phyloP scores from a whole-genome alignment of 495 filamentous ascomycete species.

The Xylaria cubensis region DNA sequence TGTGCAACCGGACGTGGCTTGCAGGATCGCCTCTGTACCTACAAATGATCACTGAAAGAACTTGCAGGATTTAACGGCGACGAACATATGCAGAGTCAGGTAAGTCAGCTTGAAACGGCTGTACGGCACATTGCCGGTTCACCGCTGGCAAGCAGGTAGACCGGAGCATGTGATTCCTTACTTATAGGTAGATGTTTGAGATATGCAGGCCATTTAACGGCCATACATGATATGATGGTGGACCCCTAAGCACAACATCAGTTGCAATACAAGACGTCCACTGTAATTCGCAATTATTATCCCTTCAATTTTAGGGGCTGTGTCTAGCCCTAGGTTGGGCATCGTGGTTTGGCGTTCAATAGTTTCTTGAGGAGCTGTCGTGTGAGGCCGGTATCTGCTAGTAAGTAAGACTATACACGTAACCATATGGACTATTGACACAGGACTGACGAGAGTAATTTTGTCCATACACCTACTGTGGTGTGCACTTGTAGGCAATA shows the following conservation, averaged over 20 bases:
- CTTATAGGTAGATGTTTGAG: background rate
- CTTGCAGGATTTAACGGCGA: background rate
- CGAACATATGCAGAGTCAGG: background rate
- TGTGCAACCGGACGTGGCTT: background rate
- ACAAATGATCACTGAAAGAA: background rate
- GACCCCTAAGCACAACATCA: background rate
- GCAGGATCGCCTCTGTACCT: background rate
- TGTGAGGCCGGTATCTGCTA: background rate
- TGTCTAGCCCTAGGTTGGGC: background rate
- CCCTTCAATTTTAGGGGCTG: background rate
- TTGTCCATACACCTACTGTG: too few species aligned
- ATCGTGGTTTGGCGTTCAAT: background rate
- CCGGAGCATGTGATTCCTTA: background rate
- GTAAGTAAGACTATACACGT: too few species aligned
- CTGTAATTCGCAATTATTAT: background rate
- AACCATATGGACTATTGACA: background rate
- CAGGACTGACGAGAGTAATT: background rate
- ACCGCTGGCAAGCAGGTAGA: conserved; percentile 1
- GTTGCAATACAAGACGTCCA: background rate
- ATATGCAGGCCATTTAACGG: background rate
- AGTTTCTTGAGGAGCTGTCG: background rate
- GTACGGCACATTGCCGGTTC: conserved; percentile 1
- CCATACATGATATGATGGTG: background rate
- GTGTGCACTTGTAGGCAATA: background rate
- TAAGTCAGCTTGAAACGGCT: background rate